Conservation (phyloP, 495 filamentous ascomycete genomes). For the Aspergillus steynii region DNA sequence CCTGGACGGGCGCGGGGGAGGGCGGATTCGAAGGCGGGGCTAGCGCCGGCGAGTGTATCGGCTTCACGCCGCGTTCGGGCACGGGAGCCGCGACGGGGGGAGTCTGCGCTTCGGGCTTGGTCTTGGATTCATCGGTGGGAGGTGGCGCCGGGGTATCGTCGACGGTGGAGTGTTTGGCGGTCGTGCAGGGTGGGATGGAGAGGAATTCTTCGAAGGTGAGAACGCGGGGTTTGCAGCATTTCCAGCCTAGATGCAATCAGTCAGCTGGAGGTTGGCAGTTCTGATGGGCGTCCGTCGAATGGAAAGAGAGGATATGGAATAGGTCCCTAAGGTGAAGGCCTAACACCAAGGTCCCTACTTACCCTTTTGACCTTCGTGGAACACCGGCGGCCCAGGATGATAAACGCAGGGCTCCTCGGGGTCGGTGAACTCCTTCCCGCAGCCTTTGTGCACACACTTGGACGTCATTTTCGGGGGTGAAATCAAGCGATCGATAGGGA, state of each 20-base stretch:
- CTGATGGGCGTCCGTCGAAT: conserved; percentile 6
- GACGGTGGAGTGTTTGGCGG: conserved; percentile 86
- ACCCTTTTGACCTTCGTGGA: conserved; percentile 99
- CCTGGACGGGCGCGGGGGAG: conserved; percentile 55
- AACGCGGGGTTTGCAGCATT: conserved; percentile 97
- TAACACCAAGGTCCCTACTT: conserved; percentile 42
- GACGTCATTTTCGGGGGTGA: conserved; percentile 60
- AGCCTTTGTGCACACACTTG: conserved; percentile 96
- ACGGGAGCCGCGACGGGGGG: conserved; percentile 30
- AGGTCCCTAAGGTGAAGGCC: not conserved
- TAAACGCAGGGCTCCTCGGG: conserved; percentile 83
- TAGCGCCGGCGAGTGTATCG: conserved; percentile 49
- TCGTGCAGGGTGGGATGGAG: conserved; percentile 88
- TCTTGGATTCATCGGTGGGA: conserved; percentile 30
- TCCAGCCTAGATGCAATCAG: conserved; percentile 71
- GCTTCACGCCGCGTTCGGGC: conserved; percentile 25
- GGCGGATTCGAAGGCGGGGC: conserved; percentile 56
- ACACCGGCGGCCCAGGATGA: conserved; percentile 91
- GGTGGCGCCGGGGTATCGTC: conserved; percentile 65
- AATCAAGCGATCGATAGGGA: not conserved
- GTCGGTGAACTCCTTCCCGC: conserved; percentile 85
- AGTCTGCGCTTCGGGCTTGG: conserved; percentile 14
- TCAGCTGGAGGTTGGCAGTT: conserved; percentile 11
- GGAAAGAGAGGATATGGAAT: conserved; percentile 1
- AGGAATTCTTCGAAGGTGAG: conserved; percentile 99